A percentile compares a stretch with the other conserved stretches of the same genome.
phyloP scores from a whole-genome alignment of 2,329 filamentous ascomycete species.

The Paradendryphiella salina region DNA sequence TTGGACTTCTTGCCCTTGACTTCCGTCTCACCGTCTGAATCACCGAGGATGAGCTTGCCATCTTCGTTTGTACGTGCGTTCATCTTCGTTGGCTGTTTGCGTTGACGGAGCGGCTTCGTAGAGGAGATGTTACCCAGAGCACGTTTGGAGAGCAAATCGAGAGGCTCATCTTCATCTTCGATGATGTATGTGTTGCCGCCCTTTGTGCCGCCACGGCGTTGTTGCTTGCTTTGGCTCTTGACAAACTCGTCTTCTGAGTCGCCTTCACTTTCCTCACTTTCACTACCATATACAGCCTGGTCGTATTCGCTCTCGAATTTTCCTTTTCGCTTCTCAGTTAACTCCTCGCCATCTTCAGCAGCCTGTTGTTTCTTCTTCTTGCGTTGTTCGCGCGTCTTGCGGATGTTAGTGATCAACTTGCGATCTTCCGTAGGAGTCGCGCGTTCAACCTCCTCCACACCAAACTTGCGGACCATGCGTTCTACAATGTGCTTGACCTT shows the following conservation, averaged over 20 bases:
- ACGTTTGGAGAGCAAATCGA: constrained; percentile 87
- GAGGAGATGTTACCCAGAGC: constrained; percentile 92
- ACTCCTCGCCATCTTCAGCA: constrained; percentile 59
- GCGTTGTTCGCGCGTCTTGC: constrained; percentile 87
- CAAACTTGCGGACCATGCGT: constrained; percentile 88
- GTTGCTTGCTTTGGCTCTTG: constrained; percentile 37
- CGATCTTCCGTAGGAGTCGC: constrained; percentile 82
- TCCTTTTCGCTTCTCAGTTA: constrained; percentile 52
- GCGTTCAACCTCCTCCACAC: constrained; percentile 76
- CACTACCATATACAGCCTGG: constrained; percentile 82
- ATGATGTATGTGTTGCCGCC: constrained; percentile 77
- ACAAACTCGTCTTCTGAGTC: constrained; percentile 45
- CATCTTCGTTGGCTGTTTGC: constrained; percentile 53
- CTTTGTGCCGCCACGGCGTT: constrained; percentile 48
- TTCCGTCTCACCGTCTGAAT: constrained; percentile 46
- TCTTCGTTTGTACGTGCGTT: constrained; percentile 65
- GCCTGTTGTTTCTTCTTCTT: constrained; percentile 83
- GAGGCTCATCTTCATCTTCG: constrained; percentile 90
- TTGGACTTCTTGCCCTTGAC: constrained; percentile 43
- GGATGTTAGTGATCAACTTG: constrained; percentile 91
- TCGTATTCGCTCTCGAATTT: constrained; percentile 93
- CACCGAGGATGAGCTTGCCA: constrained; percentile 77
- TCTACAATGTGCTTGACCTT: constrained; percentile 99
- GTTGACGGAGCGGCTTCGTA: constrained; percentile 73
- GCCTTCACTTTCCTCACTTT: constrained; percentile 60